These are phyloP conservation scores for Marvania coccoides DNA, from an alignment of 139 green algal genomes.

Conservation along the genomic window DNA sequence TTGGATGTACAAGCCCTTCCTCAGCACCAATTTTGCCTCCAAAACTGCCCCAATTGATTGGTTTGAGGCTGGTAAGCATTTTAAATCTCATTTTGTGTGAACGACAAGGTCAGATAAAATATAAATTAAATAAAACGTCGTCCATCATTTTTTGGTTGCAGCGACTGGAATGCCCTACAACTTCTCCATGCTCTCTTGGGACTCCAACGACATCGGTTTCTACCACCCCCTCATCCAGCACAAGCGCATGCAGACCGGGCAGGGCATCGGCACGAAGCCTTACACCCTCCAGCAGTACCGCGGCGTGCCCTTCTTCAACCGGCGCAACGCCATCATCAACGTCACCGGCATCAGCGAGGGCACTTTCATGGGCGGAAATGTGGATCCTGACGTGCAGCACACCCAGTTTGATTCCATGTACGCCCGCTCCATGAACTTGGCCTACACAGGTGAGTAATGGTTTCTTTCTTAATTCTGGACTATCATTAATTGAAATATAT, in stretches of 20 bases:
- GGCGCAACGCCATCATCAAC: slow-evolving; percentile 9
- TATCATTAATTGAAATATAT: neutral
- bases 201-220: slow-evolving; percentile 1
- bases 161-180: neutral
- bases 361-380: neutral
- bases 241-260: slow-evolving; percentile 15
- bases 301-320: neutral
- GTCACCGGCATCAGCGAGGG: slow-evolving; percentile 24
- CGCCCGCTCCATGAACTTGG: neutral
- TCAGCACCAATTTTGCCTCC: neutral
- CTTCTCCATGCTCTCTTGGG: slow-evolving; percentile 2
- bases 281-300: neutral
- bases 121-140: no score
- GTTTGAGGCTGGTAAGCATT: neutral
- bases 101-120: no score
- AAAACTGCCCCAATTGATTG: slow-evolving; percentile 2
- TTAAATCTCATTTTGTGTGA: no score
- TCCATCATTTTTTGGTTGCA: no score
- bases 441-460: slow-evolving; percentile 2
- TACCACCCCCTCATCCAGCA: slow-evolving; percentile 22
- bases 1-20: slow-evolving; percentile 10
- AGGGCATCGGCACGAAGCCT: neutral
- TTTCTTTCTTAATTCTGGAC: neutral
- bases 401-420: slow-evolving; percentile 14
- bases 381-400: neutral